Percentiles rank a stretch among this genome's conserved stretches.
Conservation (phyloP, 2,329 filamentous ascomycete genomes). For the Teratosphaeria epicoccoides region DNA sequence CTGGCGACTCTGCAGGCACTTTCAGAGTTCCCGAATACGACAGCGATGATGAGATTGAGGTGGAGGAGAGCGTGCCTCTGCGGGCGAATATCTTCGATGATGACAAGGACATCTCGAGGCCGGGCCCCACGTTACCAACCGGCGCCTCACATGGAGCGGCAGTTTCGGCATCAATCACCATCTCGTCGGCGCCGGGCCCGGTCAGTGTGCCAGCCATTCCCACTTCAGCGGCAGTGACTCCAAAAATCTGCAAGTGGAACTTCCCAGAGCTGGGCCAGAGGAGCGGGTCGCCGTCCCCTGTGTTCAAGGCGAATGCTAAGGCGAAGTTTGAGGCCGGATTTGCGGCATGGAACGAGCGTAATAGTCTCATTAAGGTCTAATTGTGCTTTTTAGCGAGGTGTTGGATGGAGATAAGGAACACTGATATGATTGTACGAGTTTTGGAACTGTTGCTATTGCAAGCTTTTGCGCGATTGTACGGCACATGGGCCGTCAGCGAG, state of each 20-base stretch:
- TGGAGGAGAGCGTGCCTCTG: constrained; percentile 16
- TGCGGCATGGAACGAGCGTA: background rate
- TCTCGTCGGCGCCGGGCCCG: background rate
- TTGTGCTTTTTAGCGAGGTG: background rate
- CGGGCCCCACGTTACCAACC: background rate
- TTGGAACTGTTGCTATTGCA: background rate
- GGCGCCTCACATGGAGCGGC: background rate
- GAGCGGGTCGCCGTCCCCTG: background rate
- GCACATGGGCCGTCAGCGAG: background rate
- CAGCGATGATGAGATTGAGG: constrained; percentile 26
- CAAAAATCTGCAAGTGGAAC: background rate
- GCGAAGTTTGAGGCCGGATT: background rate
- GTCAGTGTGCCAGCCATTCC: background rate
- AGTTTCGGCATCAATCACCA: background rate
- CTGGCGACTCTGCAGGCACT: constrained; percentile 19
- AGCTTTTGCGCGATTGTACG: background rate
- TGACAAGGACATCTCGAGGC: background rate
- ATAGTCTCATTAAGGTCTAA: background rate
- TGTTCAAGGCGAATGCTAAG: background rate
- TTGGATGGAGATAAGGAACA: background rate
- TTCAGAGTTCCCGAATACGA: constrained; percentile 23
- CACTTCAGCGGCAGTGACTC: background rate
- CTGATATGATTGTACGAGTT: background rate
- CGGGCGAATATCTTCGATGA: constrained; percentile 16
- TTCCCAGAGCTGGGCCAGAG: background rate